A percentile compares a stretch with the other conserved stretches of the same genome.
Conservation (phyloP, 805 yeast species). For the Pichia cabralensis region DNA sequence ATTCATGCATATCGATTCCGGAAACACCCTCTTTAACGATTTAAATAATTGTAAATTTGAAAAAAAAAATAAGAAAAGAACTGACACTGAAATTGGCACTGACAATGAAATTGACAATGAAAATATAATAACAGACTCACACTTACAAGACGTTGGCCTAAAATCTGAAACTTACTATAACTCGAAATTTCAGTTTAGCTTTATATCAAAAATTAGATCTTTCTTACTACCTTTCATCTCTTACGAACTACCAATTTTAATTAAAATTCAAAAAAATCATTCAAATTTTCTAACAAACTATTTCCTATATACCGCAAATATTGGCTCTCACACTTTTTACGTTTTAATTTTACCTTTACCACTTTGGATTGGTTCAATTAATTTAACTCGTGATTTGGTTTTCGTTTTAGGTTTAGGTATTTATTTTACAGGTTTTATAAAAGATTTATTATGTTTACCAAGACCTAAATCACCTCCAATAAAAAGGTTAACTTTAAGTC, state of each 20-base stretch:
- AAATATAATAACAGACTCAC: no score
- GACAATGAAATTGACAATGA: no score
- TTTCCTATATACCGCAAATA: constrained; percentile 78
- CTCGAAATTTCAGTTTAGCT: constrained; percentile 41
- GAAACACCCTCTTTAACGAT: no score
- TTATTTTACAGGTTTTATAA: constrained; percentile 60
- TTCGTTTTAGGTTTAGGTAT: constrained; percentile 60
- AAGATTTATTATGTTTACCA: constrained; percentile 84
- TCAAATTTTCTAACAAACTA: constrained; percentile 50
- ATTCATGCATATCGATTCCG: no score
- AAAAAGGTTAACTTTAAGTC: constrained; percentile 79
- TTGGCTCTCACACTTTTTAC: constrained; percentile 92
- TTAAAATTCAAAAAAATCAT: constrained; percentile 45
- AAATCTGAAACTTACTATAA: constrained; percentile 58
- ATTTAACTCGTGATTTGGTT: constrained; percentile 49
- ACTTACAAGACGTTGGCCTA: constrained; percentile 71
- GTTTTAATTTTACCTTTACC: constrained; percentile 82
- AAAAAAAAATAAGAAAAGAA: no score
- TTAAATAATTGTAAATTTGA: no score
- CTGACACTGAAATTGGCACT: no score
- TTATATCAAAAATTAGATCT: constrained; percentile 46
- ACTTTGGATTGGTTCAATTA: constrained; percentile 64
- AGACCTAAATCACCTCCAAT: constrained; percentile 90
- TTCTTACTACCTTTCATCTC: constrained; percentile 46
- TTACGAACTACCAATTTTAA: constrained; percentile 54